These are phyloP conservation scores for Stagonosporopsis chrysanthemi DNA, from an alignment of 2,329 filamentous ascomycete species.

Conservation along the genomic window DNA sequence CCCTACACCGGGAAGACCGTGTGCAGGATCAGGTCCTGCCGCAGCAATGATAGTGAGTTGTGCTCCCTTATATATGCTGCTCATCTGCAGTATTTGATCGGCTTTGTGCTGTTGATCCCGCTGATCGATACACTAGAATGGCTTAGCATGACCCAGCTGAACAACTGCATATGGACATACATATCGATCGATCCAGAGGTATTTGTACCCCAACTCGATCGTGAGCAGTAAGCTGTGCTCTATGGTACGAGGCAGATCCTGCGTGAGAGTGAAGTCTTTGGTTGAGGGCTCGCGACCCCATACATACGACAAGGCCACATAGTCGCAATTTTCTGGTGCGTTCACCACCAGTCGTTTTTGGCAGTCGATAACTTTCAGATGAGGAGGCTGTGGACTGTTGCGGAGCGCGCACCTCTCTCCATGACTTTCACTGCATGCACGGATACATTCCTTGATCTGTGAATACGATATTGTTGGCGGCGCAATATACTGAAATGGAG, in stretches of 20 bases:
- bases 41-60: background rate
- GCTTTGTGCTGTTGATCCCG: background rate
- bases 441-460: background rate
- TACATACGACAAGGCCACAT: background rate
- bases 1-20: background rate
- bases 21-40: background rate
- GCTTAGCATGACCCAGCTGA: background rate
- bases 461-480: no score
- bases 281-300: background rate
- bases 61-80: background rate
- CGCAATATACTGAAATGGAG: no score
- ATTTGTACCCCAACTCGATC: background rate
- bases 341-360: background rate
- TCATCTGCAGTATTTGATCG: background rate
- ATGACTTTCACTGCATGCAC: background rate
- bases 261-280: no score
- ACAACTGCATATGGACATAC: background rate
- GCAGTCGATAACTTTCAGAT: background rate
- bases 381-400: background rate
- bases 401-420: background rate
- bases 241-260: background rate
- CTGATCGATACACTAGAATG: background rate
- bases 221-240: background rate
- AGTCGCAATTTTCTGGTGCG: background rate
- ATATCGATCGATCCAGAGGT: slow-evolving; percentile 1